Evolutionary conservation across 306 rosid genomes (phyloP), one percentile per base, ranked within the genome.

Genomic region (Glycine tomentella): DNA sequence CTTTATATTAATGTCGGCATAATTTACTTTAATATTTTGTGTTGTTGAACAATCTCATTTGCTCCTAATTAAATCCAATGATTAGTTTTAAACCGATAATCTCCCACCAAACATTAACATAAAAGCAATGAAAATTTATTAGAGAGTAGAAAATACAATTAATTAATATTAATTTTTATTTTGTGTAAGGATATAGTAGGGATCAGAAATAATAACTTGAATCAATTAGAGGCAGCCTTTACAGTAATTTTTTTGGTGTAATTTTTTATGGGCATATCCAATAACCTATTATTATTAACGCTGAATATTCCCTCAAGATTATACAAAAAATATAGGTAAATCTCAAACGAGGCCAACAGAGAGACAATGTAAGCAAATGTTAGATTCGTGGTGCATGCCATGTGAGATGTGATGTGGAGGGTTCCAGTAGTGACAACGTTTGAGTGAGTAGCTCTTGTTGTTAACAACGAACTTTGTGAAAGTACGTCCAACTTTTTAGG

Each of bases 331-430:
- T 62, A 77, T 65, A 72, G 62, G 56, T 46, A 5, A 38, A 38
- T 38, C 44, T 38, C 44, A 38, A 38, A 38, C 3, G 82, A 85
- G 91, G 86, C 80, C 5, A 80, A 15, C 86, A 80, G 25, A 74
- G 86, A 45, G 80, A 85, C 84, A 83, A 34, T 10, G 67, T 80
- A 82, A 87, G 69, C 90, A 83, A 77, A 77, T 85, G 91, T 83
- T 88, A 68, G 84, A 72, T 82, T 87, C n/a, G 58, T 63, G 10
- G 46, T 80, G 89, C 75, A 46, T 85, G 89, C 77, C 87, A 80
- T 77, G 87, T 25, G 31, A 25, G 31, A 25, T 25, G 31, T 25
- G 31, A 25, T 25, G 31, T 85, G 87, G 62, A 51, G 61, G 31
- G 0, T 34, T 45, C 6, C 17, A 38, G 44, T 11, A 55, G 38